These are phyloP conservation scores for Strombidium stylifer DNA, from an alignment of 73 alveolate species.

Conservation along the genomic window DNA sequence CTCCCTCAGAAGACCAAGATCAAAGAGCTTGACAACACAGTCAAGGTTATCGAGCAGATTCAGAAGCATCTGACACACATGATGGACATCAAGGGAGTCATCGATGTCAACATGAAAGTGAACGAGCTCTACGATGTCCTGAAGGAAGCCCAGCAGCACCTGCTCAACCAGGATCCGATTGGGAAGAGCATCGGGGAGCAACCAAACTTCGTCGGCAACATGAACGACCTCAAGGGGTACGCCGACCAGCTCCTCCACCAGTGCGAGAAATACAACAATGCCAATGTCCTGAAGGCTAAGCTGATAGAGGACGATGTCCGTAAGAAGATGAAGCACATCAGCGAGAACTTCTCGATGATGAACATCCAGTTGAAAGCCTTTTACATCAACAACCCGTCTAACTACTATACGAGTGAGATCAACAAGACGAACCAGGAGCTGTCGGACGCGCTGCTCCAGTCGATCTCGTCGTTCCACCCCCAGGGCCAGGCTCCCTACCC, in stretches of 20 bases:
- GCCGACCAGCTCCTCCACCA: constrained; percentile 12
- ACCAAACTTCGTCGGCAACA: too few species aligned
- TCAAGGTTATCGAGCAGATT: too few species aligned
- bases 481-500: background rate
- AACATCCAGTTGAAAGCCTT: constrained; percentile 26
- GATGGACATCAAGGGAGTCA: too few species aligned
- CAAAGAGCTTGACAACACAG: too few species aligned
- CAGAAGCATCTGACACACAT: too few species aligned
- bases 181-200: too few species aligned
- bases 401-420: background rate
- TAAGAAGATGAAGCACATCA: background rate
- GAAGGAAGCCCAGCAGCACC: too few species aligned
- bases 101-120: too few species aligned
- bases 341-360: constrained; percentile 7
- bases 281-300: constrained; percentile 31
- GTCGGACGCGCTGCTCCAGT: background rate
- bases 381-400: background rate
- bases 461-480: background rate
- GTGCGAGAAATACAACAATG: background rate
- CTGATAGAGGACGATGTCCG: constrained; percentile 29
- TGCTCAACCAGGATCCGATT: too few species aligned
- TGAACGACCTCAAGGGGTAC: too few species aligned
- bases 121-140: too few species aligned
- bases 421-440: constrained; percentile 6
- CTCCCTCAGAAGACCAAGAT: too few species aligned